phyloP scores from a whole-genome alignment of 2,329 filamentous ascomycete species.

The Rhinocladiella similis region DNA sequence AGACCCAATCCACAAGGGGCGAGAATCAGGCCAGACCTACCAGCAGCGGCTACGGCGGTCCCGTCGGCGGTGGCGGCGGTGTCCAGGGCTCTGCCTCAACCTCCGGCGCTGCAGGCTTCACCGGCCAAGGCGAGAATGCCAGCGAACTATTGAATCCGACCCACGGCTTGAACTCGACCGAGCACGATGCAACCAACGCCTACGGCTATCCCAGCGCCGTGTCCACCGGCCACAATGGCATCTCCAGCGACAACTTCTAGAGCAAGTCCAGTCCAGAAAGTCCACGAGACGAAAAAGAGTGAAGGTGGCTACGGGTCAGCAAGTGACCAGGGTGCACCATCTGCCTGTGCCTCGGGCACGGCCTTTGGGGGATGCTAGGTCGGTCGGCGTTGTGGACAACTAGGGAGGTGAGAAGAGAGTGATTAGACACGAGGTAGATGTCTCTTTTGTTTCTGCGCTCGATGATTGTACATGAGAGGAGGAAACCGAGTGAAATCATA shows the following conservation, averaged over 20 bases:
- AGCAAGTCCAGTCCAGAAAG: too few relatives aligned
- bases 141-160: slow-evolving; percentile 47
- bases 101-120: slow-evolving; percentile 35
- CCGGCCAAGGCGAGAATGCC: slow-evolving; percentile 42
- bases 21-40: slow-evolving; percentile 61
- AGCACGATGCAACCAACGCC: slow-evolving; percentile 43
- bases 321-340: slow-evolving; percentile 19
- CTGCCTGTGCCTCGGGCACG: slow-evolving; percentile 28
- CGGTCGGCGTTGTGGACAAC: slow-evolving; percentile 2
- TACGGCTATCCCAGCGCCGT: slow-evolving; percentile 50
- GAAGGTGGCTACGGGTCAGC: slow-evolving; percentile 20
- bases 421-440: not conserved
- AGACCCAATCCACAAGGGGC: slow-evolving; percentile 78
- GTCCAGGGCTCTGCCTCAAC: slow-evolving; percentile 34
- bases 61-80: slow-evolving; percentile 37
- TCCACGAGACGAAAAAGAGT: not conserved
- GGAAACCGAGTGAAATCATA: not conserved
- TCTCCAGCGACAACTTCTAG: slow-evolving; percentile 45
- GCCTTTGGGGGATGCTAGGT: slow-evolving; percentile 8
- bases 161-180: slow-evolving; percentile 42
- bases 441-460: slow-evolving; percentile 9
- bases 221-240: slow-evolving; percentile 48
- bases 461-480: not conserved
- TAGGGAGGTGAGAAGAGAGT: not conserved
- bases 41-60: slow-evolving; percentile 46